A percentile compares a stretch with the other conserved stretches of the same genome.
These are phyloP conservation scores for Sporothrix phasma DNA, from an alignment of 2,329 filamentous ascomycete genomes.

Conservation along the genomic window DNA sequence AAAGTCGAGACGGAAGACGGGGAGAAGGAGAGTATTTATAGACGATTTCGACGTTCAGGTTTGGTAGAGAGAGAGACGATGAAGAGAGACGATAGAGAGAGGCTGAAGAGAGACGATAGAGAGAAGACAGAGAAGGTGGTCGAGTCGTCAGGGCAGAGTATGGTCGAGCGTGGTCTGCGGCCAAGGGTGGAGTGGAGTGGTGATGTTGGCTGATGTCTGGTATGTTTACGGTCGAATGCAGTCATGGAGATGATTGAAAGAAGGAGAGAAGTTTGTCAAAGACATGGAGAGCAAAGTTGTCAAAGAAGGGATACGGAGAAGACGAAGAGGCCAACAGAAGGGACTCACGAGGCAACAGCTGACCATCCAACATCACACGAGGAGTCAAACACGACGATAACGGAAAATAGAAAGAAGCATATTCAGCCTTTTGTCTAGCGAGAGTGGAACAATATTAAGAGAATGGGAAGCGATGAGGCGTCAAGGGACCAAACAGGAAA, in stretches of 20 bases:
- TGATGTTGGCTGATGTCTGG: neutral
- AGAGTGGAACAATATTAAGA: constrained; percentile 1
- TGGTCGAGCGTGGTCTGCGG: neutral
- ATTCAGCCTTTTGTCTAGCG: neutral
- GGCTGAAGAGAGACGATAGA: too few relatives aligned
- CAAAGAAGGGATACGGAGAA: neutral
- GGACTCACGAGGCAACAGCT: neutral
- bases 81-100: too few relatives aligned
- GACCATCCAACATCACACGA: neutral
- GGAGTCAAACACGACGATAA: neutral
- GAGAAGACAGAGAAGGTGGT: neutral
- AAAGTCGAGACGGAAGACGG: constrained; percentile 8
- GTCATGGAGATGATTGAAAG: neutral
- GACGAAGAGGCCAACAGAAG: neutral
- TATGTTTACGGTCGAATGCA: too few relatives aligned
- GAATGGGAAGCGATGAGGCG: neutral
- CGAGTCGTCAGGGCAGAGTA: neutral
- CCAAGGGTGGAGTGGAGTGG: too few relatives aligned
- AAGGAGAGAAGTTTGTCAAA: neutral
- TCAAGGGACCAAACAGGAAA: neutral
- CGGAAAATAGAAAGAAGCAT: neutral
- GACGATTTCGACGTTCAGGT: neutral
- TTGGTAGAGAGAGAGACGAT: too few relatives aligned
- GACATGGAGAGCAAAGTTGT: neutral
- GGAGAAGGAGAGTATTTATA: constrained; percentile 19